Base-by-base conservation (phyloP, 371 early-diverging fungal species). In the Globomyces sp. region DNA sequence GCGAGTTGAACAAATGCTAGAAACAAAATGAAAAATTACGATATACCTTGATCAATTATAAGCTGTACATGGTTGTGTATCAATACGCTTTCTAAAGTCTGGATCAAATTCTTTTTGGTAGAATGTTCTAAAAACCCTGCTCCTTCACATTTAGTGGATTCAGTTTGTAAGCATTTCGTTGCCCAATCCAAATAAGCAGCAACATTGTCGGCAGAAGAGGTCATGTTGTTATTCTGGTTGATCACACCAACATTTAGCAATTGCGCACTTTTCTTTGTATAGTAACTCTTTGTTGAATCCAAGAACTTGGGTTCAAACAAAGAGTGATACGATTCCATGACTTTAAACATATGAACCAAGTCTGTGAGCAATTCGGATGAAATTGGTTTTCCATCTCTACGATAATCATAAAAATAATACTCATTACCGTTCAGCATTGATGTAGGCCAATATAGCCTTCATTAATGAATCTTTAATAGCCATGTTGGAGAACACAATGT, bases 301-400 rank as follows among this genome's bases (percentile, higher is more conserved):
- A 92, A 65, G 63, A 92, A 88, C 1, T 76, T 68, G 8, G 77
- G 65, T 73, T 93, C 90, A 71, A 96, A 92, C 39, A 77, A 80
- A 10, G 75, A 74, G 9, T 72, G 62, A 71, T 94, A 94, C 39
- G 91, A 74, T 0, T 80, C 74, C 13, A 94, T 83, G 47, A 93
- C 93, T n/a, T 85, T 60, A 66, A 90, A 71, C 92, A 94, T 93
- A 8, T 79, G 24, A 24, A 24, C 79, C n/a, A 90, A 62, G 11
- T 93, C 71, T 1, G 89, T 85, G 4, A 78, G 76, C 47, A 89
- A 59, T n/a, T 66, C 50, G 3, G 80, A 80, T 61, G 90, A 80
- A 10, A 89, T 76, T 1, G 66, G 64, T 11, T 81, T 76, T 0
- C 88, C 88, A 50, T 79, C 69, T 65, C 89, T 86, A 68, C 5